Base-by-base conservation (phyloP, 768 basidiomycete genomes). In the Postia placenta region DNA sequence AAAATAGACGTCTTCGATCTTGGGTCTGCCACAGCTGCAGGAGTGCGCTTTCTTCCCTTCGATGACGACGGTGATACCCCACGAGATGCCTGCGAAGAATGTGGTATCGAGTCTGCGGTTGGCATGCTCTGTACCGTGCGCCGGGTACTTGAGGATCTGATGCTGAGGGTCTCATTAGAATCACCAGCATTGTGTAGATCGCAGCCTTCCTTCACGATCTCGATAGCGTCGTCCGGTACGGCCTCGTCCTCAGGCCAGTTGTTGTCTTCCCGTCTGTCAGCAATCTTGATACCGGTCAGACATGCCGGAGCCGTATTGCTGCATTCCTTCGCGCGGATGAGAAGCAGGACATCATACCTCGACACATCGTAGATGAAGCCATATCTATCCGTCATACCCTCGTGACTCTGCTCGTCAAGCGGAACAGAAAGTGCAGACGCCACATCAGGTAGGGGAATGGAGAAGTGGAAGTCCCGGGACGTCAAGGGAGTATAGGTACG, bases 321-420 rank as follows among this genome's bases (percentile, higher is more conserved):
- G 50, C 85, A 89, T 48, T 83, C 82, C 58, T 74, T 79, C 15
- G 86, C 87, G 24, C 87, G 74, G 7, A 86, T 64, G 23, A 94
- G 74, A 12, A 95, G 68, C 22, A 91, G 72, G 23, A 87, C 74
- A 57, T 94, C 92, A 57, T 92, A 90, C 56, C 81, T 76, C 2
- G 83, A 80, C 1, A 92, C 77, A 55, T 92, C 90, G 51, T 93
- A 93, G 65, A 93, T 84, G 69, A 94, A 94, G 0, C 92, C 92
- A 58, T 85, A 94, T 4, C 90, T 81, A 53, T 94, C 92, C 17
- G 90, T 91, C 49, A 92, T 68, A 2, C 79, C 79, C 42, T 78
- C 72, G 44, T 76, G 74, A 49, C 67, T 74, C 55, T 74, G 71
- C 28, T 79, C 77, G 39, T 74, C 73, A 17, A 71, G 71, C 43